Conservation (phyloP, 305 asterid species). For the Rubia peregrina region DNA sequence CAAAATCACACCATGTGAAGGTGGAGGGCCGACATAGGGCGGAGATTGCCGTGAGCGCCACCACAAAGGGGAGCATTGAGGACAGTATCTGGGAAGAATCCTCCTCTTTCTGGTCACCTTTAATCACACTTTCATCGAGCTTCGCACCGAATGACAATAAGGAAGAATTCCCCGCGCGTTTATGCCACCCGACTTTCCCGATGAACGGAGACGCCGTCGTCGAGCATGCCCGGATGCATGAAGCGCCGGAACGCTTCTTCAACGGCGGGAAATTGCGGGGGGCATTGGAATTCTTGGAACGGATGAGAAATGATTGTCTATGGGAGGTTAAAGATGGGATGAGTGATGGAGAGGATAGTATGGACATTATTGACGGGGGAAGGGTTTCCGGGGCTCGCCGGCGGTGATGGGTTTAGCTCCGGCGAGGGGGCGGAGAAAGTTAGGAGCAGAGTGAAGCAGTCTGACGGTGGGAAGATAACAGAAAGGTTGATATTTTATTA, state of each 20-base stretch:
- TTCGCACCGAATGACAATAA: constrained; percentile 58
- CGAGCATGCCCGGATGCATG: constrained; percentile 49
- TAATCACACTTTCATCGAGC: constrained; percentile 24
- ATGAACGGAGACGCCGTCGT: constrained; percentile 61
- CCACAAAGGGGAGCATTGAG: constrained; percentile 82
- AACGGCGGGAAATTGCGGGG: not conserved
- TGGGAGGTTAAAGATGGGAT: constrained; percentile 15
- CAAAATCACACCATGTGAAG: constrained; percentile 62
- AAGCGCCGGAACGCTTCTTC: constrained; percentile 26
- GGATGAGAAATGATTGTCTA: constrained; percentile 21
- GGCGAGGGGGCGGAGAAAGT: constrained; percentile 20
- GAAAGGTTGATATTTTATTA: not conserved
- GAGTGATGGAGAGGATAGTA: constrained; percentile 31
- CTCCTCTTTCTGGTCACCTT: constrained; percentile 31
- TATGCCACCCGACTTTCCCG: constrained; percentile 84
- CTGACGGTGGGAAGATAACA: constrained; percentile 14
- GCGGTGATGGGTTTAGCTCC: constrained; percentile 13
- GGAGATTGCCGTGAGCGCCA: constrained; percentile 70
- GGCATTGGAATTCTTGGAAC: constrained; percentile 2
- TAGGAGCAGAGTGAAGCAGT: constrained; percentile 17
- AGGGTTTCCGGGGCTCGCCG: constrained; percentile 18
- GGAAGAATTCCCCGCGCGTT: constrained; percentile 68
- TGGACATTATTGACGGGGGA: constrained; percentile 36
- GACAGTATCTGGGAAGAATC: constrained; percentile 62
- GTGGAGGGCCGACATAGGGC: constrained; percentile 85